These are phyloP conservation scores for Coemansia sp. DNA, from an alignment of 192 early-diverging fungal genomes.

Conservation along the genomic window DNA sequence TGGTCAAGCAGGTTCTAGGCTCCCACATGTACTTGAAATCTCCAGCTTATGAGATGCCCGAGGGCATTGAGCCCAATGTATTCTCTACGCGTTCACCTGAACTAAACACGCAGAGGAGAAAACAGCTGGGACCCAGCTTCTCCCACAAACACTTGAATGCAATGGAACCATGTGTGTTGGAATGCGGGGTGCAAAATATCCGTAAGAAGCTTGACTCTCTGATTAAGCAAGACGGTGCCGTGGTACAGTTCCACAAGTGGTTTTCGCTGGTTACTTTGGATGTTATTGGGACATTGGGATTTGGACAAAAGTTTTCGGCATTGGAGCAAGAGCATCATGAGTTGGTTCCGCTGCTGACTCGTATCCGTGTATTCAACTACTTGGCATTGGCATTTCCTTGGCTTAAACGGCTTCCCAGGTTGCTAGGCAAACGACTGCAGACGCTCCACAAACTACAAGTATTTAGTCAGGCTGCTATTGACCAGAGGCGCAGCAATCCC, in stretches of 20 bases:
- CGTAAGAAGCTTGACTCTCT: constrained; percentile 12
- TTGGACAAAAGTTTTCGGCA: constrained; percentile 27
- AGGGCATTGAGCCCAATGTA: constrained; percentile 21
- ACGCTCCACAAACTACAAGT: constrained; percentile 12
- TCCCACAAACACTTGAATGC: constrained; percentile 25
- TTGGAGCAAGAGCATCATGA: constrained; percentile 22
- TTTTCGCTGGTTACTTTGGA: constrained; percentile 40
- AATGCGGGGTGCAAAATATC: constrained; percentile 17
- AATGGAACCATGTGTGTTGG: constrained; percentile 28
- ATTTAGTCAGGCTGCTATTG: constrained; percentile 28
- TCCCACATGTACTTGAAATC: constrained; percentile 35
- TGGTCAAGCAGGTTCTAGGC: constrained; percentile 27
- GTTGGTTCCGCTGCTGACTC: constrained; percentile 16
- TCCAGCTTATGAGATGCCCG: constrained; percentile 35
- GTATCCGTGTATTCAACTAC: constrained; percentile 33
- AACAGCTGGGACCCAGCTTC: constrained; percentile 39
- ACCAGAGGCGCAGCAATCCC: constrained; percentile 7
- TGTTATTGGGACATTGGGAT: constrained; percentile 38
- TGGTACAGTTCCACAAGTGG: constrained; percentile 27
- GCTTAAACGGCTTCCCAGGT: constrained; percentile 22
- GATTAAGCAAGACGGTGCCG: background rate
- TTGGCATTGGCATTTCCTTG: constrained; percentile 40
- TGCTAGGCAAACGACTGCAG: constrained; percentile 11
- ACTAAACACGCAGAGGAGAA: constrained; percentile 28
- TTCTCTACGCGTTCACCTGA: constrained; percentile 42